Evolutionary conservation across 148 eudicot species (phyloP), one percentile per base, ranked within the genome.

Genomic region (Silene uniflora): DNA sequence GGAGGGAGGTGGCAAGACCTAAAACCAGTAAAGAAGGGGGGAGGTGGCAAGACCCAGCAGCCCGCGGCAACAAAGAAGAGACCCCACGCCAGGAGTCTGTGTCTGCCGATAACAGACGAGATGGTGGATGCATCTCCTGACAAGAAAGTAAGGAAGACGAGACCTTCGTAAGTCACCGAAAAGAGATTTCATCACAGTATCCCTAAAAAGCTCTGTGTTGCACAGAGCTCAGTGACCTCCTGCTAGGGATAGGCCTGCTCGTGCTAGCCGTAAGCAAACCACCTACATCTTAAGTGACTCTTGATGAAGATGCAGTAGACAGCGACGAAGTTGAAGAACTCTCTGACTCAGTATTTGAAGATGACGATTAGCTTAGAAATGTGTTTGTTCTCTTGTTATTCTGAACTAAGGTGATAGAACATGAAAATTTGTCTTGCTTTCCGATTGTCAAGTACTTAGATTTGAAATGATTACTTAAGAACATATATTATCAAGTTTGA

Each of bases 91-190:
- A 81, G 71, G 27, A 84, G 84, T n/a, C n/a, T n/a, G 72, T 84
- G 87, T 5, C 93, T 75, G 73, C 83, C 80, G 81, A 88, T 88
- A 60, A 89, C 91, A 5, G 93, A 90, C 23, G 87, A 82, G 42
- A 78, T 65, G 1, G 21, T 73, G 10, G 90, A 85, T 12, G 67
- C 86, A 0, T 22, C n/a, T n/a, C n/a, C n/a, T n/a, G n/a, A n/a
- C n/a, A n/a, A n/a, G n/a, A n/a, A n/a, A n/a, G n/a, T n/a, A n/a
- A n/a, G n/a, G n/a, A n/a, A n/a, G n/a, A n/a, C n/a, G n/a, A n/a
- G n/a, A n/a, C n/a, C n/a, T n/a, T 92, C 97, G 0, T 96, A 96
- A 10, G 89, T 95, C 69, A 90, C 89, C 87, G 90, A 92, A 83
- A 95, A 88, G 59, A 95, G 98, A 58, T 86, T 21, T 90, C 91